Percentiles rank a stretch among this genome's conserved stretches.
phyloP scores from a whole-genome alignment of 345 rosid genomes.

The Cochlearia excelsa region DNA sequence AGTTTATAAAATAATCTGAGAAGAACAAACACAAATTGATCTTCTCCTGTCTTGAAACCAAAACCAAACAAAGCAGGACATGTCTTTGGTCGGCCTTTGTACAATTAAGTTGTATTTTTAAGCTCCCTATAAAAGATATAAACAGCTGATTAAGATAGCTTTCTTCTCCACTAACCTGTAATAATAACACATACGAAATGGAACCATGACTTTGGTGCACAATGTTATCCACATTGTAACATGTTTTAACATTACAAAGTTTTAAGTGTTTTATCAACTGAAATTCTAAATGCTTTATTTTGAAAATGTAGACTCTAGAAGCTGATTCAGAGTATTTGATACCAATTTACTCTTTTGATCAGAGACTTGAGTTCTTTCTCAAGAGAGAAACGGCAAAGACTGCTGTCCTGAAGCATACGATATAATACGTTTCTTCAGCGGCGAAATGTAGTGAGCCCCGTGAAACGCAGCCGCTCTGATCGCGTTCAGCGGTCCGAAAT shows the following conservation, averaged over 20 bases:
- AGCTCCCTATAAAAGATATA: too few species aligned
- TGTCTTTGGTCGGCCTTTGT: too few species aligned
- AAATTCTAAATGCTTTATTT: slow-evolving; percentile 3
- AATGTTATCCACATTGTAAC: too few species aligned
- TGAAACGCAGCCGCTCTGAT: slow-evolving; percentile 81
- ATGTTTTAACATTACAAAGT: too few species aligned
- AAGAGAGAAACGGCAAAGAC: slow-evolving; percentile 53
- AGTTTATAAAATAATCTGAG: too few species aligned
- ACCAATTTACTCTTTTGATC: background rate
- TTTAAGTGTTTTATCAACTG: too few species aligned
- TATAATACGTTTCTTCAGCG: slow-evolving; percentile 73
- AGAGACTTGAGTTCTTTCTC: background rate
- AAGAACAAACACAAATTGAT: too few species aligned
- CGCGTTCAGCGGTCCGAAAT: slow-evolving; percentile 77
- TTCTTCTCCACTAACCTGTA: slow-evolving; percentile 20
- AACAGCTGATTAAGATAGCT: slow-evolving; percentile 8
- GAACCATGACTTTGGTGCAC: background rate
- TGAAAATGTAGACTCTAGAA: slow-evolving; percentile 2
- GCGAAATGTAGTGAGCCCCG: slow-evolving; percentile 73
- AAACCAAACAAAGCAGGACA: too few species aligned
- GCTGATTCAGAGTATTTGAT: background rate
- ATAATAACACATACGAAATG: background rate
- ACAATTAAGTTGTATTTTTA: too few species aligned
- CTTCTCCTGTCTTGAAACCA: too few species aligned
- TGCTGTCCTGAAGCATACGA: slow-evolving; percentile 82